Evolutionary conservation across 495 filamentous ascomycete genomes (phyloP).

Genomic region (Penicillium daleae): DNA sequence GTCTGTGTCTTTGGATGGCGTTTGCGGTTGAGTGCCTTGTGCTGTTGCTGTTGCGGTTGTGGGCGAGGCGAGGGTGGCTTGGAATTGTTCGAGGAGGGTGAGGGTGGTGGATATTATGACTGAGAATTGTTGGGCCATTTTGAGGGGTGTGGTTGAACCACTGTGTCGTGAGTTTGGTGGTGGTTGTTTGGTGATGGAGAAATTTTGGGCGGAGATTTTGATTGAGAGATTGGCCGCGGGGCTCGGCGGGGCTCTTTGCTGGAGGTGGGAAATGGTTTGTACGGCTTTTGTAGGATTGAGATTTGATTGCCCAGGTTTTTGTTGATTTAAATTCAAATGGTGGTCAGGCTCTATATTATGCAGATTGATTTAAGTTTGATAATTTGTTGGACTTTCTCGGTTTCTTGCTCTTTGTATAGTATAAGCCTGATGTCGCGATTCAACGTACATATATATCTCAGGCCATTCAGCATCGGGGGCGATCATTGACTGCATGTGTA

Average conservation of each 20-base stretch:
- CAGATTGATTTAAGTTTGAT: too few relatives aligned
- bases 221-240: conserved; percentile 33
- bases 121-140: conserved; percentile 47
- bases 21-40: conserved; percentile 24
- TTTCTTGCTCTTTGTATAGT: too few relatives aligned
- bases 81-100: conserved; percentile 43
- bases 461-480: too few relatives aligned
- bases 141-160: conserved; percentile 14
- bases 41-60: conserved; percentile 16
- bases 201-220: conserved; percentile 29
- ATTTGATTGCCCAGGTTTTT: neutral
- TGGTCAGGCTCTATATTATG: neutral
- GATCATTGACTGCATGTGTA: too few relatives aligned
- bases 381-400: too few relatives aligned
- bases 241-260: conserved; percentile 33
- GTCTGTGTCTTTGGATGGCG: conserved; percentile 40
- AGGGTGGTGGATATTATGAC: conserved; percentile 36
- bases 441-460: too few relatives aligned
- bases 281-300: neutral
- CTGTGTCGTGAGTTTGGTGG: neutral
- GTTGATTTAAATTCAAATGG: neutral
- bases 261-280: neutral
- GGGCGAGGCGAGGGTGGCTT: conserved; percentile 36
- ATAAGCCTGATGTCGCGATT: too few relatives aligned
- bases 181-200: conserved; percentile 19